A percentile compares a stretch with the other conserved stretches of the same genome.
phyloP scores from a whole-genome alignment of 352 stramenopile species.

The Globisporangium heterothallicum region DNA sequence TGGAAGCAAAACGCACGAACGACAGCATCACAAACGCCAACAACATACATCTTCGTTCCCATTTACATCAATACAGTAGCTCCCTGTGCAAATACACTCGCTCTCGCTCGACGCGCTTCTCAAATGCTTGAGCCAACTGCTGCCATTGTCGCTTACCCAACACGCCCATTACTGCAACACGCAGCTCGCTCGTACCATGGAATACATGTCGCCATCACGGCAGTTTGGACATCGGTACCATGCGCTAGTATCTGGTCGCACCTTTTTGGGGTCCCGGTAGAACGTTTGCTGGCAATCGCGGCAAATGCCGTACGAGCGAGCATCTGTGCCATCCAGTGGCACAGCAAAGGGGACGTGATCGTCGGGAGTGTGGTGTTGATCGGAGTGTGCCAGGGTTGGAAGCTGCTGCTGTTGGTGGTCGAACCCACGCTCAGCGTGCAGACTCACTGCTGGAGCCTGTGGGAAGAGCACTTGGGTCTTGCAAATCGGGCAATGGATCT shows the following conservation, averaged over 20 bases:
- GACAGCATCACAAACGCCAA: too few relatives aligned
- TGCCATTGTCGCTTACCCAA: too few relatives aligned
- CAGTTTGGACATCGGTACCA: conserved; percentile 69
- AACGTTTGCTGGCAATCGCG: conserved; percentile 61
- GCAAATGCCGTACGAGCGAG: conserved; percentile 39
- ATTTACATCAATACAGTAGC: too few relatives aligned
- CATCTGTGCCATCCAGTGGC: conserved; percentile 30
- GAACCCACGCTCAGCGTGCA: neutral
- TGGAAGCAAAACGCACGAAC: too few relatives aligned
- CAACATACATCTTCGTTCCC: too few relatives aligned
- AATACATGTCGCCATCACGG: conserved; percentile 39
- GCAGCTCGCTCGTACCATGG: conserved; percentile 52
- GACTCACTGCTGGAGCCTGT: conserved; percentile 11
- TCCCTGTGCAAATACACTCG: too few relatives aligned
- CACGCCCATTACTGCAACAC: conserved; percentile 33
- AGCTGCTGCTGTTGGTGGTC: conserved; percentile 8
- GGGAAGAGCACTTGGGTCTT: conserved; percentile 60
- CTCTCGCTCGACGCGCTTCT: too few relatives aligned
- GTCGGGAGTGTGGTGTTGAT: neutral
- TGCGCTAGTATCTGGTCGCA: conserved; percentile 55
- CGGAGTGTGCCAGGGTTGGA: too few relatives aligned
- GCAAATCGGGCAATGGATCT: conserved; percentile 52
- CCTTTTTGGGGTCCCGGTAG: conserved; percentile 42
- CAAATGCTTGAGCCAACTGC: too few relatives aligned
- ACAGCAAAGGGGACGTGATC: conserved; percentile 8